These are phyloP conservation scores for Saururus chinensis DNA, from an alignment of 164 flowering plant species.

Conservation along the genomic window DNA sequence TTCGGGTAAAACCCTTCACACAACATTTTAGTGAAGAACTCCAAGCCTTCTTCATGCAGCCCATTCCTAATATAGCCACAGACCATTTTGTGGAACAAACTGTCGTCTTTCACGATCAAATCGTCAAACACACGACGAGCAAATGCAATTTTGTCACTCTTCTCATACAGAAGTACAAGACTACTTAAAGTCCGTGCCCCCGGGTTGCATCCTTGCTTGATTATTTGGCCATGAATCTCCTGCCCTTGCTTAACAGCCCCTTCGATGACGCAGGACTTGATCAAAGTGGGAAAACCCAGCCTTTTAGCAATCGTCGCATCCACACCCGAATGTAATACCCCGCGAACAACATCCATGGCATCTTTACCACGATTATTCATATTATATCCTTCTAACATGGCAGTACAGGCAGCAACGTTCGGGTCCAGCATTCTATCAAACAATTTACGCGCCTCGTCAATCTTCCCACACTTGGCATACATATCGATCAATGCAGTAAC, in stretches of 20 bases:
- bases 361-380: conserved; percentile 10
- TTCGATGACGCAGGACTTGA: conserved; percentile 14
- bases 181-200: conserved; percentile 7
- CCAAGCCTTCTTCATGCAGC: conserved; percentile 3
- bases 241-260: conserved; percentile 18
- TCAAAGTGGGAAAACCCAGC: conserved; percentile 18
- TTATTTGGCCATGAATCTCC: conserved; percentile 22
- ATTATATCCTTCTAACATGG: conserved; percentile 23
- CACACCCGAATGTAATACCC: conserved; percentile 5
- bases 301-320: conserved; percentile 11
- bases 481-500: conserved; percentile 19
- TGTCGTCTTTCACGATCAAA: conserved; percentile 3
- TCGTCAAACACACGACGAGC: conserved; percentile 11
- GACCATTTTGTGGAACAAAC: conserved; percentile 6
- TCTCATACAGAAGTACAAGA: conserved; percentile 11
- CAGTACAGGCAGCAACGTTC: conserved; percentile 12
- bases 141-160: conserved; percentile 14
- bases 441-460: conserved; percentile 14
- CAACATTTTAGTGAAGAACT: conserved; percentile 4
- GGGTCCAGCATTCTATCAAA: conserved; percentile 15
- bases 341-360: conserved; percentile 12
- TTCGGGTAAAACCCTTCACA: conserved; percentile 1
- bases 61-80: conserved; percentile 8
- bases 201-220: conserved; percentile 13
- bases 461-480: conserved; percentile 19